Base-by-base conservation (phyloP, 345 rosid species). In the Hibiscus mutabilis region DNA sequence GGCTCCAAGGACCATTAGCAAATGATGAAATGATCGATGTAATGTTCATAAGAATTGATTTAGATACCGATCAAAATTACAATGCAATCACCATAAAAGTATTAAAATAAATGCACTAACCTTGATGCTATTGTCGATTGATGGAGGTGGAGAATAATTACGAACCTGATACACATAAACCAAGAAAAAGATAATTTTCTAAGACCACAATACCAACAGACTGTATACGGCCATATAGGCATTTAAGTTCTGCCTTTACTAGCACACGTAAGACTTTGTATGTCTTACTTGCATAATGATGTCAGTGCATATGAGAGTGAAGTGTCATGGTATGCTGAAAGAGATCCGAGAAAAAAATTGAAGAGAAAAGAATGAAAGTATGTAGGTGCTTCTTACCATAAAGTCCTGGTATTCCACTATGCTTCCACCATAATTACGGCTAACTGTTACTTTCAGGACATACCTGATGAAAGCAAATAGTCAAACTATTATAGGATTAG, bases 61-160 rank as follows among this genome's bases (percentile, higher is more conserved):
- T n/a, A 61, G 66, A 60, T 35, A 71, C 60, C 25, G 65, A 70
- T 47, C 31, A 25, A 47, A 52, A 58, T 47, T 37, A 24, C 47
- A 13, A 10, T 31, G 42, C 64, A 44, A 18, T 75, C 69, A 47
- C 14, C 31, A 40, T 46, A 70, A 29, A 63, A 19, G 21, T 21
- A 67, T 19, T 33, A 70, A 65, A 15, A 72, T 27, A 5, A 71
- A n/a, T n/a, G 19, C 72, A 75, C 83, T 77, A 68, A 90, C 98
- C 98, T 94, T 91, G 80, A 90, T 94, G 80, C 96, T 90, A 78
- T 90, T 90, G 84, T 95, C 89, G 74, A 95, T 83, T 73, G 99
- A 74, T 60, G 98, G 96, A 63, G 24, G 80, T 4, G 96, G 89
- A 35, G 89, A 64, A 76, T 89, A 88, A 80, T 91, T 96, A 69